Evolutionary conservation across 73 alveolate species (phyloP), one percentile per base, ranked within the genome.

Genomic region (Strombidium stylifer): DNA sequence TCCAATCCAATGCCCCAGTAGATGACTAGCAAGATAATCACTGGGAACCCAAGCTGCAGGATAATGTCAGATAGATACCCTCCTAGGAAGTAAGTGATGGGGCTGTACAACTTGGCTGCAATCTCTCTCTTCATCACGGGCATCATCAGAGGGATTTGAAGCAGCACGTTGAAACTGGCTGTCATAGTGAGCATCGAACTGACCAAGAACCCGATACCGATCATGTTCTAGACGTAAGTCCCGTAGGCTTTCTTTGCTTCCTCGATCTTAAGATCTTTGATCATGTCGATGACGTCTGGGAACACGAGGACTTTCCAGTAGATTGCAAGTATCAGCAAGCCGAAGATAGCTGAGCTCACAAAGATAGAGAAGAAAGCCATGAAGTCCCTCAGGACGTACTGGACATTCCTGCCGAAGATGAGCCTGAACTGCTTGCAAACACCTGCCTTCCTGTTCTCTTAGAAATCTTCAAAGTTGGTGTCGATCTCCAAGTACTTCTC

Each of bases 81-180:
- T 6, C 52, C 82, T 8, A 51, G 53, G 41, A 19, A 69, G 53
- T 69, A 69, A 24, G 64, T 27, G 34, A 36, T 48, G n/a, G 69
- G 67, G 7, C 61, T 20, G 36, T 69, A 69, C 67, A 69, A 31
- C 27, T 69, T 51, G 21, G 36, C 31, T 61, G 34, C 53, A 12
- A 48, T 64, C 46, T 69, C 82, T 53, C 82, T 69, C 14, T 31
- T 51, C 23, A 69, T 52, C 1, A 69, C 82, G 12, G 82, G 82
- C 21, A 69, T 61, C 32, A 52, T 20, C 39, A 69, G n/a, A 25
- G 82, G 82, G 54, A 69, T 69, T 30, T 69, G 42, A 5, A 48
- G 39, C 11, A 69, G 50, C 8, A 69, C 82, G 10, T 32, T 23
- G 35, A 37, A 36, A 15, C 36, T 1, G 51, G 82, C n/a, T 19